Percentiles rank a stretch among this genome's conserved stretches.
These are phyloP conservation scores for Pelargonium australe DNA, from an alignment of 441 rosid species.

Conservation along the genomic window DNA sequence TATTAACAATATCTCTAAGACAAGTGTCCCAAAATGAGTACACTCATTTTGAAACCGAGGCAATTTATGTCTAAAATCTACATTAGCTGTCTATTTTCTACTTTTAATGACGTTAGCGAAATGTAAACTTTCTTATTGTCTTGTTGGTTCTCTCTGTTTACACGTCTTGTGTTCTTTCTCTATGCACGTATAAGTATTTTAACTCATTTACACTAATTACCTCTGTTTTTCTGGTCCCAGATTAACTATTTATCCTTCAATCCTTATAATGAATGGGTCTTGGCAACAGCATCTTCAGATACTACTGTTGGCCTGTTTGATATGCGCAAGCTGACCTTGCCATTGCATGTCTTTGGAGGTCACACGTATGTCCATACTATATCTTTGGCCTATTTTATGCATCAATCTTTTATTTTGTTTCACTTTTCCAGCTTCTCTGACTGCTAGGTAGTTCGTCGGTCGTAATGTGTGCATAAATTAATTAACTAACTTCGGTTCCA, in stretches of 20 bases:
- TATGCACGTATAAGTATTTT: background rate
- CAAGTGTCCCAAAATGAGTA: too few species aligned
- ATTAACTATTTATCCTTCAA: constrained; percentile 72
- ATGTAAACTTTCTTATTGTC: too few species aligned
- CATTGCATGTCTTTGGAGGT: constrained; percentile 57
- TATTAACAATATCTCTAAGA: too few species aligned
- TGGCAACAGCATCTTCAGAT: constrained; percentile 86
- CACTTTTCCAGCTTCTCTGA: background rate
- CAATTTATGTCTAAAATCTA: too few species aligned
- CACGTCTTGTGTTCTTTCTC: background rate
- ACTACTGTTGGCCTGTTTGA: constrained; percentile 68
- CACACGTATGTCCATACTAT: constrained; percentile 43
- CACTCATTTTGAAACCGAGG: too few species aligned
- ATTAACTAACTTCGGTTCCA: background rate
- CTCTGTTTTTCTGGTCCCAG: constrained; percentile 28
- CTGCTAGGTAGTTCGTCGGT: background rate
- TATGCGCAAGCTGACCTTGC: constrained; percentile 54
- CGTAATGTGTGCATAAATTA: background rate
- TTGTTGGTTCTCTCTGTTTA: background rate
- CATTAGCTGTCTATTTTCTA: too few species aligned
- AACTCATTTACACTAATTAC: background rate
- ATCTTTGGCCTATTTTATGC: background rate
- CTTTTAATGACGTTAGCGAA: too few species aligned
- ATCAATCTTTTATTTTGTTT: too few species aligned
- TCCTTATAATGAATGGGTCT: constrained; percentile 70